These are phyloP conservation scores for Calamus simplicifolius DNA, from an alignment of 176 grass and related monocot genomes.

Conservation along the genomic window DNA sequence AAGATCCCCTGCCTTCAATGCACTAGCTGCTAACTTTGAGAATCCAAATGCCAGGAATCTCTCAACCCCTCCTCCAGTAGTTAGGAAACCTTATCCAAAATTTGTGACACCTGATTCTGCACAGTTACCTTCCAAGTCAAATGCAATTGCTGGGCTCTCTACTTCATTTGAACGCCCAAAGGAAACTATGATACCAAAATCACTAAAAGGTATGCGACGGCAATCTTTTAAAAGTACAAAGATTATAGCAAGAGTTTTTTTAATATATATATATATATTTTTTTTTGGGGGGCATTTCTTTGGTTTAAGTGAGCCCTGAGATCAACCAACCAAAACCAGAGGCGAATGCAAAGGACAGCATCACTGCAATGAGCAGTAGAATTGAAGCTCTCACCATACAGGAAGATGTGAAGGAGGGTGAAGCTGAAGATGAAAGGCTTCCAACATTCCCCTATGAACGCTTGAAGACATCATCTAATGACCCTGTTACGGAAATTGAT, in stretches of 20 bases:
- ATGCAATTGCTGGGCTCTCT: constrained; percentile 57
- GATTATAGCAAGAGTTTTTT: no score
- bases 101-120: constrained; percentile 45
- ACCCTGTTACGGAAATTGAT: constrained; percentile 69
- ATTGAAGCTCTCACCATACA: constrained; percentile 32
- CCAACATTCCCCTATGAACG: constrained; percentile 63
- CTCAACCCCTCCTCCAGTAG: constrained; percentile 80
- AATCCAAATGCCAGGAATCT: constrained; percentile 80
- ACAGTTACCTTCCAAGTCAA: constrained; percentile 47
- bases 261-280: no score
- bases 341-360: constrained; percentile 48
- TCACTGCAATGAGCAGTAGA: constrained; percentile 32
- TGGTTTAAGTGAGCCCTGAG: constrained; percentile 62
- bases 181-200: constrained; percentile 86
- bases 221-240: no score
- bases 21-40: constrained; percentile 94
- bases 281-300: constrained; percentile 26
- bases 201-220: constrained; percentile 67
- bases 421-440: constrained; percentile 54
- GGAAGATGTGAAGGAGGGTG: constrained; percentile 76
- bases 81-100: constrained; percentile 54
- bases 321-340: constrained; percentile 60
- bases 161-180: constrained; percentile 75
- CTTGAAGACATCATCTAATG: constrained; percentile 58
- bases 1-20: constrained; percentile 93